A percentile compares a stretch with the other conserved stretches of the same genome.
Conservation (phyloP, 2,329 filamentous ascomycete genomes). For the Fusarium chuoi region DNA sequence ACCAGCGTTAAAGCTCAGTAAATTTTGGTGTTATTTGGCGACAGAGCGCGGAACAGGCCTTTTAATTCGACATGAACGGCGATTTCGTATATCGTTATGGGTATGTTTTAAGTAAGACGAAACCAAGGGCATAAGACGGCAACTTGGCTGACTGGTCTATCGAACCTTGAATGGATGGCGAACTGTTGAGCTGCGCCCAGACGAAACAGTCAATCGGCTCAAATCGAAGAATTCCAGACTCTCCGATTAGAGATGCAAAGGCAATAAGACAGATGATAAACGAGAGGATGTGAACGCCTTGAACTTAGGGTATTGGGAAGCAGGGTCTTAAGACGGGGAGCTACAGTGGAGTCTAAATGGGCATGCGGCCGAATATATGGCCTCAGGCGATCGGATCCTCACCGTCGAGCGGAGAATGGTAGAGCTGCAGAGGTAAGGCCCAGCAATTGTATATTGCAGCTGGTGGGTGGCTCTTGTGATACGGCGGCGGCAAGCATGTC, state of each 20-base stretch:
- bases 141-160: constrained; percentile 19
- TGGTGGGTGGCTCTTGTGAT: constrained; percentile 37
- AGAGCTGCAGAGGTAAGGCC: constrained; percentile 32
- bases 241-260: constrained; percentile 22
- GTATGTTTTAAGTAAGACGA: background rate
- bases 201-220: constrained; percentile 9
- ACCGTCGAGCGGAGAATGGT: constrained; percentile 27
- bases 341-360: constrained; percentile 38
- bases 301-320: constrained; percentile 19
- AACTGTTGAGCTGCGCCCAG: constrained; percentile 3
- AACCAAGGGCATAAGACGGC: background rate
- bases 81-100: constrained; percentile 16
- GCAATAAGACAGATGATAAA: constrained; percentile 21
- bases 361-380: constrained; percentile 43
- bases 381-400: constrained; percentile 39
- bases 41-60: constrained; percentile 38
- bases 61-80: constrained; percentile 44
- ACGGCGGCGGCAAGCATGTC: constrained; percentile 39
- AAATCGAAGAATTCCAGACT: constrained; percentile 43
- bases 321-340: constrained; percentile 40
- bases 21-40: constrained; percentile 30
- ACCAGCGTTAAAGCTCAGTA: constrained; percentile 43
- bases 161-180: background rate
- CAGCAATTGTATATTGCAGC: constrained; percentile 28
- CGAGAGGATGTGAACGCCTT: constrained; percentile 29